Base-by-base conservation (phyloP, 2,329 filamentous ascomycete genomes). In the Alternaria brassicae region DNA sequence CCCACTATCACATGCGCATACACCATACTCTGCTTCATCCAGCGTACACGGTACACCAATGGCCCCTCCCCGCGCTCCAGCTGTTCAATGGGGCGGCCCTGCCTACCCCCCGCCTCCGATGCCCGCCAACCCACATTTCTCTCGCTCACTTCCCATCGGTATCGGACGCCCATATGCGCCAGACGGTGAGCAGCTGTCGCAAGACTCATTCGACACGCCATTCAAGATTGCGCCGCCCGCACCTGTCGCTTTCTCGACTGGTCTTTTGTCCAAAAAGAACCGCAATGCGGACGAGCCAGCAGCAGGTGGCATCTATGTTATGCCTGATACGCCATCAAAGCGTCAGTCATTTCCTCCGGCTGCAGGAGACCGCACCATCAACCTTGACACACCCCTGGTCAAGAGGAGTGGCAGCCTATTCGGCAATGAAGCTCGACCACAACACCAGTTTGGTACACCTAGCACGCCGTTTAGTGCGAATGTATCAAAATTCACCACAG, bases 281-380 rank as follows among this genome's bases (percentile, higher is more conserved):
- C 89, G 91, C 57, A 80, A 82, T 75, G 86, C 89, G 0, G 92
- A 97, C 67, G 86, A 92, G 51, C 85, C 77, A 40, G 62, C 60
- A 65, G 79, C 81, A 66, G 78, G 77, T 53, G 80, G 80, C 27
- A 85, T 84, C 77, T 88, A 89, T 73, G 81, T 86, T 28, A 93
- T 96, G 83, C 94, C 95, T 1, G 95, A 98, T 74, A 99, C 95
- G 1, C 95, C 95, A 1, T 98, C 95, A 79, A 99, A 98, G 81
- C 93, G 95, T 74, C 89, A 90, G 81, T 89, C 57, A 87, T 93
- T 79, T 84, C 90, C 69, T 87, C 90, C 51, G 86, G 87, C 77
- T 40, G 86, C 77, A 48, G 81, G 52, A 44, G 69, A 72, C 54
- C 58, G 64, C 39, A 58, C 63, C 5, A 59, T 67, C 13, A 66